phyloP scores from a whole-genome alignment of 768 basidiomycete genomes.

The Rhodotorula kratochvilovae region DNA sequence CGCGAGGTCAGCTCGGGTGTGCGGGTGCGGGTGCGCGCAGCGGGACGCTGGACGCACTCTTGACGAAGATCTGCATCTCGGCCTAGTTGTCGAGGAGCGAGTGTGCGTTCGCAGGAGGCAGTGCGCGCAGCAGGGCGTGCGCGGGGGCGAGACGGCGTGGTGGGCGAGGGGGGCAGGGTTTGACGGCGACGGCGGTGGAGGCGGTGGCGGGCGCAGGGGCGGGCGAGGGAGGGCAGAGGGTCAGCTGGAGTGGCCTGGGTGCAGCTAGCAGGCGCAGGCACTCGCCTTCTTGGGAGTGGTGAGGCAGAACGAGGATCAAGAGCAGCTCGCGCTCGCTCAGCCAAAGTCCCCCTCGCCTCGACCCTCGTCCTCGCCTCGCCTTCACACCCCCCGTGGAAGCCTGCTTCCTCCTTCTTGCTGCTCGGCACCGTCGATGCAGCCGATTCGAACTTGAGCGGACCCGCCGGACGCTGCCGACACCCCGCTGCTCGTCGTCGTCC shows the following conservation, averaged over 20 bases:
- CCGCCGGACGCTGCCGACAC: too few relatives aligned
- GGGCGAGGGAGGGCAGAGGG: neutral
- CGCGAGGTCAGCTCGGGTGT: constrained; percentile 7
- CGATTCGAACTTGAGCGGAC: neutral
- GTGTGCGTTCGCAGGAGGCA: neutral
- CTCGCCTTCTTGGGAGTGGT: constrained; percentile 15
- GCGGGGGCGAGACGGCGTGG: neutral
- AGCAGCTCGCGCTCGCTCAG: neutral
- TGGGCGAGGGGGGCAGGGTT: neutral
- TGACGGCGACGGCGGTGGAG: neutral
- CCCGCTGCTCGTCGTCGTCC: neutral
- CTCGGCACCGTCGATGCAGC: too few relatives aligned
- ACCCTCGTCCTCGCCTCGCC: neutral
- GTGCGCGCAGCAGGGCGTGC: neutral
- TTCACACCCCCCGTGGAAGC: neutral
- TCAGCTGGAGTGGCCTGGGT: neutral
- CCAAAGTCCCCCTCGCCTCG: neutral
- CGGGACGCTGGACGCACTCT: constrained; percentile 50
- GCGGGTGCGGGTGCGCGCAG: neutral
- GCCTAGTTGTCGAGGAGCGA: neutral
- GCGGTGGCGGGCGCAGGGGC: neutral
- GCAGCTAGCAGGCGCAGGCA: neutral
- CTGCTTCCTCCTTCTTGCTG: neutral
- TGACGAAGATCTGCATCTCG: constrained; percentile 71
- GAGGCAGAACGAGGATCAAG: constrained; percentile 9